A percentile compares a stretch with the other conserved stretches of the same genome.
These are phyloP conservation scores for Ophiostoma piceae DNA, from an alignment of 2,329 filamentous ascomycete genomes.

Conservation along the genomic window DNA sequence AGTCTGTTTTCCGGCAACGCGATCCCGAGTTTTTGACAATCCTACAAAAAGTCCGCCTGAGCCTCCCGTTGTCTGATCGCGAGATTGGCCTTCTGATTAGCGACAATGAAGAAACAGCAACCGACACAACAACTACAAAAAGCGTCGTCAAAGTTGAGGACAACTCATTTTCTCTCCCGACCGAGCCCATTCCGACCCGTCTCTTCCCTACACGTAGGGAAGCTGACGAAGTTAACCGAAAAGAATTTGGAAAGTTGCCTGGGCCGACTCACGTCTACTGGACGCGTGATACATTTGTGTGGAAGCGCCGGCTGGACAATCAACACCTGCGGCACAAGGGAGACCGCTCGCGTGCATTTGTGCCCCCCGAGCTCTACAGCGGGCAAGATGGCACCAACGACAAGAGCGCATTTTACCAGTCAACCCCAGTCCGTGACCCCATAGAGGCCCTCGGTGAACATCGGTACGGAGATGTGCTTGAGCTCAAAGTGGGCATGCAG, in stretches of 20 bases:
- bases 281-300: conserved; percentile 40
- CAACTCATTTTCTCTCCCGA: not conserved
- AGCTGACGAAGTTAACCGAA: conserved; percentile 36
- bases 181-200: conserved; percentile 39
- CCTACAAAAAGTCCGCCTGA: conserved; percentile 51
- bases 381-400: not conserved
- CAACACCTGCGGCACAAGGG: not conserved
- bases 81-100: conserved; percentile 45
- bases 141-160: not conserved
- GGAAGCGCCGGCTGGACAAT: conserved; percentile 28
- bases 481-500: conserved; percentile 47
- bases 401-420: not conserved
- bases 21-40: conserved; percentile 51
- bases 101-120: conserved; percentile 30
- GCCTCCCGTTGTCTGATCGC: conserved; percentile 34
- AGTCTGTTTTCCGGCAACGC: conserved; percentile 52
- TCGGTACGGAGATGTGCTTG: conserved; percentile 40
- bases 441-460: conserved; percentile 41
- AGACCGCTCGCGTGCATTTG: not conserved
- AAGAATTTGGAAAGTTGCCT: conserved; percentile 34
- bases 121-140: not conserved
- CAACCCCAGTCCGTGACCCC: conserved; percentile 29
- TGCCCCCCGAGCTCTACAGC: not conserved
- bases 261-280: conserved; percentile 29
- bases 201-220: conserved; percentile 42